Percentiles rank a stretch among this genome's conserved stretches.
Evolutionary conservation across 1,139 yeast species (phyloP).

Genomic region (Petasospora rhodanensis): DNA sequence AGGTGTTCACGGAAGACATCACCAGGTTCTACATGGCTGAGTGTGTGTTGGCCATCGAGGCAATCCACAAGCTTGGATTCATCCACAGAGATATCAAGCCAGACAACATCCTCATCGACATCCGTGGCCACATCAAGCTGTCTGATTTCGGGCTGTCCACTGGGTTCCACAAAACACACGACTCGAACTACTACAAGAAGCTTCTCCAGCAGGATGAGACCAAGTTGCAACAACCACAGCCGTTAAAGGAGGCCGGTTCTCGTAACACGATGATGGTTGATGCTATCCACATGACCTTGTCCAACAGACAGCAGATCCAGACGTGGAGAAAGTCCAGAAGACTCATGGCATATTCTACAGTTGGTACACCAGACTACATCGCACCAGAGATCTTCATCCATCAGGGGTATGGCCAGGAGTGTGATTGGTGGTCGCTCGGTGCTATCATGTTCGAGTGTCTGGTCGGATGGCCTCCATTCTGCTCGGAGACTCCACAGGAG

Average conservation of each 20-base stretch:
- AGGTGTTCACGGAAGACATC: constrained; percentile 78
- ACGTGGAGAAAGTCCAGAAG: constrained; percentile 97
- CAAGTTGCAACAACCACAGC: constrained; percentile 31
- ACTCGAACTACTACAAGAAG: constrained; percentile 71
- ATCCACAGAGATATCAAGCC: constrained; percentile 80
- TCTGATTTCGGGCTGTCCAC: constrained; percentile 84
- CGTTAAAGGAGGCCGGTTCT: constrained; percentile 26
- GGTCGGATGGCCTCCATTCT: constrained; percentile 99
- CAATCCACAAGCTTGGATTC: constrained; percentile 73
- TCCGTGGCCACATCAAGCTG: constrained; percentile 72
- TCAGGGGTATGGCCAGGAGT: constrained; percentile 98
- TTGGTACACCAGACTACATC: constrained; percentile 97
- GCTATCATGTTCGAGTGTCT: constrained; percentile 98
- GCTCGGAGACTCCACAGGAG: constrained; percentile 98
- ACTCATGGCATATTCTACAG: constrained; percentile 97
- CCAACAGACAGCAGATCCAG: constrained; percentile 94
- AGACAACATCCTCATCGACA: constrained; percentile 75
- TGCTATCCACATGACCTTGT: constrained; percentile 91
- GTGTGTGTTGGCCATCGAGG: constrained; percentile 80
- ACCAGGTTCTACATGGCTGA: constrained; percentile 84
- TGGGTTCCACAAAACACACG: constrained; percentile 83
- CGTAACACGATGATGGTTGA: constrained; percentile 90
- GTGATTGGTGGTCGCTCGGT: constrained; percentile 99
- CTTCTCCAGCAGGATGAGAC: constrained; percentile 50
- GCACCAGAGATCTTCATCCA: constrained; percentile 97